A percentile compares a stretch with the other conserved stretches of the same genome.
phyloP scores from a whole-genome alignment of 257 asterid genomes.

The Solanum peruvianum region DNA sequence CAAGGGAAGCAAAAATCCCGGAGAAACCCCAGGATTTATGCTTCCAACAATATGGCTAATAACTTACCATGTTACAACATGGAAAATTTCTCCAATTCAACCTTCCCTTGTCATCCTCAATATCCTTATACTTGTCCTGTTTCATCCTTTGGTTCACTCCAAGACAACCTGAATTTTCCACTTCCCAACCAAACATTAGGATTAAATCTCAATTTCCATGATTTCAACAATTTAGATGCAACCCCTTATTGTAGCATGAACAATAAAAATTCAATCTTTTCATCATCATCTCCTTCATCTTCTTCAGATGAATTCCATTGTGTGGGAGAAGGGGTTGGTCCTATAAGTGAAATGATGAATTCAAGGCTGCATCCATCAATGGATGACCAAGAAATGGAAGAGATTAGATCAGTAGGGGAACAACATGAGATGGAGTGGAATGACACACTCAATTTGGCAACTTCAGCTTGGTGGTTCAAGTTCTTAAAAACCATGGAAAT shows the following conservation, averaged over 20 bases:
- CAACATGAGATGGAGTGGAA: slow-evolving; percentile 91
- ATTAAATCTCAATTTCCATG: slow-evolving; percentile 84
- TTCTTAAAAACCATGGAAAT: slow-evolving; percentile 67
- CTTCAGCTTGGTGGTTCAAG: slow-evolving; percentile 90
- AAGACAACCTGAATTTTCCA: slow-evolving; percentile 49
- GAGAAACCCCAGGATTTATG: slow-evolving; percentile 59
- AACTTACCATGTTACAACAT: slow-evolving; percentile 13
- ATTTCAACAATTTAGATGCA: slow-evolving; percentile 47
- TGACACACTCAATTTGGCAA: slow-evolving; percentile 67
- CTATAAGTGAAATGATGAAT: slow-evolving; percentile 14
- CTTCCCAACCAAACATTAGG: slow-evolving; percentile 89
- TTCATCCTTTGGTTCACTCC: slow-evolving; percentile 33
- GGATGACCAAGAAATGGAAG: slow-evolving; percentile 91
- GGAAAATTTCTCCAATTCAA: slow-evolving; percentile 33
- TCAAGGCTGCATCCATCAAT: slow-evolving; percentile 51
- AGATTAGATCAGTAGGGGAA: slow-evolving; percentile 86
- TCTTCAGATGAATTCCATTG: slow-evolving; percentile 47
- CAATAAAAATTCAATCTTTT: slow-evolving; percentile 37
- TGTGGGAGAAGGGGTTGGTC: slow-evolving; percentile 14
- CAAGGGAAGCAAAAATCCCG: slow-evolving; percentile 35
- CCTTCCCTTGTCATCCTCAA: slow-evolving; percentile 25
- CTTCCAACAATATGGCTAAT: slow-evolving; percentile 32
- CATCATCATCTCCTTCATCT: slow-evolving; percentile 50
- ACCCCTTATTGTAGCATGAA: slow-evolving; percentile 12
- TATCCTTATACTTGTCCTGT: slow-evolving; percentile 44